Base-by-base conservation (phyloP, 768 basidiomycete genomes). In the Roridomyces roridus region DNA sequence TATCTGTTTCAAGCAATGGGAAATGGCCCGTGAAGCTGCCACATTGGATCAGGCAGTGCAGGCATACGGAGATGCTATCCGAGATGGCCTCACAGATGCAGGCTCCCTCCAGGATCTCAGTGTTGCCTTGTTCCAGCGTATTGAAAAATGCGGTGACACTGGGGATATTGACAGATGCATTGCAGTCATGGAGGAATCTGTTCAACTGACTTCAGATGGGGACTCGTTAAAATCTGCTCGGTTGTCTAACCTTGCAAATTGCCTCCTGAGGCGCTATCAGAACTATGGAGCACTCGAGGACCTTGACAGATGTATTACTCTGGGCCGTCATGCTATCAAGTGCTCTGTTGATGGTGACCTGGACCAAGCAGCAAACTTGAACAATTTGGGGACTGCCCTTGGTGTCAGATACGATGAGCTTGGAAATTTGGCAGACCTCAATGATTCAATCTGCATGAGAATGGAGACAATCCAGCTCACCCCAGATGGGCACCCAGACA, bases 321-420 rank as follows among this genome's bases (percentile, higher is more conserved):
- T n/a, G n/a, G n/a, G n/a, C n/a, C n/a, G n/a, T n/a, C n/a, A n/a
- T n/a, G n/a, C n/a, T n/a, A n/a, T n/a, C n/a, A n/a, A n/a, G n/a
- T n/a, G n/a, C n/a, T n/a, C n/a, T n/a, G n/a, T n/a, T n/a, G n/a
- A n/a, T n/a, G n/a, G n/a, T 5, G 50, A 65, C 47, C 36, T 50
- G 24, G 43, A 51, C 67, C 47, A 26, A 72, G 74, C 54, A 76
- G 72, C 73, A 70, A 68, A 6, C 26, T 5, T 0, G 63, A 61
- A 29, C 36, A 75, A 20, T 73, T 72, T 4, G 24, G 62, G 59
- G 49, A 1, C 65, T 70, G 18, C 25, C 55, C 46, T 36, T 18
- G 37, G 10, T 35, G 46, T 23, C n/a, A 45, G 49, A 2, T 76
- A 70, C 23, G 20, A 59, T 21, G 54, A 29, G 12, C 53, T 53